Percentiles rank a stretch among this genome's conserved stretches.
phyloP scores from a whole-genome alignment of 129 eudicot species.

The Saposhnikovia divaricata region DNA sequence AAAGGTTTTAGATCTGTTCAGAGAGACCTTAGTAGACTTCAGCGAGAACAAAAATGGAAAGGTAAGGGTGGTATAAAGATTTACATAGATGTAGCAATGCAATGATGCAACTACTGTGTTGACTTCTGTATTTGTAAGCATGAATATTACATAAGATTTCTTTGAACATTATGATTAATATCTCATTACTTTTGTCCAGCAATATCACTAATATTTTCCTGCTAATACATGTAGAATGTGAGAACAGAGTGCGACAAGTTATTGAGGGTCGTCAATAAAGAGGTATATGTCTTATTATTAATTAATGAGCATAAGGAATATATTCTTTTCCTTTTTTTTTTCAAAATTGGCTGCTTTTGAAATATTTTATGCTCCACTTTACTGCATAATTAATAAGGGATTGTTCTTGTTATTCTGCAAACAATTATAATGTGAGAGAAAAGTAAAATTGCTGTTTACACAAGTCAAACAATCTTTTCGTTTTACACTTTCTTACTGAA shows the following conservation, averaged over 20 bases:
- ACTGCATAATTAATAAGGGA: too few relatives aligned
- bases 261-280: too few relatives aligned
- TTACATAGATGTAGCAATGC: slow-evolving; percentile 2
- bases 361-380: too few relatives aligned
- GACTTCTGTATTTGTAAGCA: slow-evolving; percentile 83
- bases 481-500: too few relatives aligned
- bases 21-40: neutral
- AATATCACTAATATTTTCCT: slow-evolving; percentile 4
- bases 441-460: too few relatives aligned
- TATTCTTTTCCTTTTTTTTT: too few relatives aligned
- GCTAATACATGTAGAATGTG: slow-evolving; percentile 62
- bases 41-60: neutral
- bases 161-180: slow-evolving; percentile 1
- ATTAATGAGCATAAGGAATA: too few relatives aligned
- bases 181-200: slow-evolving; percentile 1
- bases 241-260: slow-evolving; percentile 93
- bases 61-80: neutral
- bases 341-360: too few relatives aligned
- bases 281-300: too few relatives aligned
- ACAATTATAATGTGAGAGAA: too few relatives aligned
- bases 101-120: slow-evolving; percentile 87
- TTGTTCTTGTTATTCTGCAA: too few relatives aligned
- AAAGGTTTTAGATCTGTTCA: slow-evolving; percentile 9
- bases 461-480: too few relatives aligned
- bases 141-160: neutral